These are phyloP conservation scores for Termitomyces bulborhizus DNA, from an alignment of 768 basidiomycete genomes.

Conservation along the genomic window DNA sequence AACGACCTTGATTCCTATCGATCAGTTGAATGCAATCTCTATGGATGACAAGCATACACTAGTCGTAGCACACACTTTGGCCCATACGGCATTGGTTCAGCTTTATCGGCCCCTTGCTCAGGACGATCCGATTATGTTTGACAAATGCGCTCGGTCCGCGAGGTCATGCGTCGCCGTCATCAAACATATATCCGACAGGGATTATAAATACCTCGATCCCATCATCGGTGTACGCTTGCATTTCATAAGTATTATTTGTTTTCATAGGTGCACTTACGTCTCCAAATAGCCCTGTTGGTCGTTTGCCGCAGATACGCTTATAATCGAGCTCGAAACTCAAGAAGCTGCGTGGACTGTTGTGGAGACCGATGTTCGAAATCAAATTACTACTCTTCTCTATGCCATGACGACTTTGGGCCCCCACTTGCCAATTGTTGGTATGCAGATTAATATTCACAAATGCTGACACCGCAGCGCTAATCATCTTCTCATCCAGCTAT, in stretches of 20 bases:
- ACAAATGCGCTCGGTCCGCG: constrained; percentile 63
- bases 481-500: constrained; percentile 20
- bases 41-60: constrained; percentile 56
- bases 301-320: constrained; percentile 57
- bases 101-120: constrained; percentile 58
- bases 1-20: constrained; percentile 55
- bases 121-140: constrained; percentile 54
- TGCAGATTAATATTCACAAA: constrained; percentile 9
- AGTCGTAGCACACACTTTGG: constrained; percentile 57
- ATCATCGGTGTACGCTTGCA: constrained; percentile 57
- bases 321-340: constrained; percentile 58
- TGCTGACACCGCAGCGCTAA: background rate
- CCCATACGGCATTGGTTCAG: constrained; percentile 59
- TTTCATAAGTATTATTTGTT: background rate
- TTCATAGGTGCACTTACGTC: constrained; percentile 7
- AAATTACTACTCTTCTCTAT: constrained; percentile 54
- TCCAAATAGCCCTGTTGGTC: constrained; percentile 62
- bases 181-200: constrained; percentile 56
- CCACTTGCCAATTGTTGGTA: constrained; percentile 54
- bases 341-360: constrained; percentile 60
- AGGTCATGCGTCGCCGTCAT: constrained; percentile 53
- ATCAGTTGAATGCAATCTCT: constrained; percentile 51
- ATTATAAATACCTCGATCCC: constrained; percentile 71
- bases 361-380: constrained; percentile 54
- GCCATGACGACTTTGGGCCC: constrained; percentile 58